Percentiles rank a stretch among this genome's conserved stretches.
Conservation (phyloP, 305 asterid species). For the Andrographis paniculata region DNA sequence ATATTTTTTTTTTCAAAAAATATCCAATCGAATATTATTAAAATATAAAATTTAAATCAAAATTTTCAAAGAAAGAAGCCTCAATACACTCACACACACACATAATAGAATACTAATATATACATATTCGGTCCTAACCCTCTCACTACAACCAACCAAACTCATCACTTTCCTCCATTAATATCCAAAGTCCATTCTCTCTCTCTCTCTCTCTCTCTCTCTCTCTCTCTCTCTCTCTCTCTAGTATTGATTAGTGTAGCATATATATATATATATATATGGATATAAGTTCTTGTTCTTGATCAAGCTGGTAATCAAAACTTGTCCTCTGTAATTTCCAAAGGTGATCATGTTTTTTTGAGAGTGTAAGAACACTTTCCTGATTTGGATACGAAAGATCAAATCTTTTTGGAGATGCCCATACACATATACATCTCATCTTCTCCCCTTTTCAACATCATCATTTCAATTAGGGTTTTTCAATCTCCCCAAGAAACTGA, state of each 20-base stretch:
- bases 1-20: no score
- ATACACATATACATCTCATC: no score
- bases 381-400: slow-evolving; percentile 7
- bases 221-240: neutral
- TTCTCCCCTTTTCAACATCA: neutral
- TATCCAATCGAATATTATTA: no score
- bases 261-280: no score
- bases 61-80: no score
- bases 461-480: slow-evolving; percentile 11
- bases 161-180: slow-evolving; percentile 22
- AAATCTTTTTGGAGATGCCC: slow-evolving; percentile 12
- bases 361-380: neutral
- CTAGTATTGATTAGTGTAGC: neutral
- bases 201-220: slow-evolving; percentile 8
- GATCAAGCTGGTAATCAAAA: no score
- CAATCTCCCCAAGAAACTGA: no score
- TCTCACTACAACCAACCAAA: slow-evolving; percentile 37
- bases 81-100: no score
- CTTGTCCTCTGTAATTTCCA: neutral
- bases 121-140: slow-evolving; percentile 24
- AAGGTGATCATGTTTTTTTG: neutral
- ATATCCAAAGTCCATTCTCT: slow-evolving; percentile 13
- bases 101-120: no score
- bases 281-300: no score
- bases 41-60: no score